Base-by-base conservation (phyloP, 1,139 yeast genomes). In the Debaryomycetaceae sp. region DNA sequence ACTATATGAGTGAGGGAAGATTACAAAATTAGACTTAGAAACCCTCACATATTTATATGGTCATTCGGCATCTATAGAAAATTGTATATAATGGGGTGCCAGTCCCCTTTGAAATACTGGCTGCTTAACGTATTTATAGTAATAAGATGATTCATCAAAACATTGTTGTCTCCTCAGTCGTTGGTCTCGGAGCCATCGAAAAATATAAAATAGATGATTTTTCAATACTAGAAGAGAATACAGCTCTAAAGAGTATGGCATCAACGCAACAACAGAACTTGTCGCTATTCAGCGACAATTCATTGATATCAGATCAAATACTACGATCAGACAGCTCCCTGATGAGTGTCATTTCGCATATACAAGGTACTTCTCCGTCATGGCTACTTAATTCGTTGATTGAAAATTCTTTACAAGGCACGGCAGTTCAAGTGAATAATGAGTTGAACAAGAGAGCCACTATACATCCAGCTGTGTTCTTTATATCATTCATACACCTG, bases 361-460 rank as follows among this genome's bases (percentile, higher is more conserved):
- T 74, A 1, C 79, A 76, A 48, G 85, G 87, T 0, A 84, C 89
- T 0, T 73, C 81, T 17, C 83, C 95, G 1, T 60, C 78, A 5
- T 87, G 95, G 95, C 65, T 87, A 33, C 58, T 79, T 6, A 75
- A 68, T 36, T 67, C 78, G 3, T 54, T 80, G 33, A 60, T 78
- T 7, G 82, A 78, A 53, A 74, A 67, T 48, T 58, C 74, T 11
- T 49, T 78, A 14, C 51, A 56, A 9, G 80, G 79, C 2, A 72
- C 75, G 3, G 72, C 78, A 8, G 58, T 57, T 20, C 55, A 63
- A 45, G 65, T 69, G 22, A 71, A 69, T 54, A 54, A 66, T 48
- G 71, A 75, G 51, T 53, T 69, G 40, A 52, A 50, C 13, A 54
- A 45, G 24, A 58, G 57, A 43, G 45, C 38, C 4, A 43, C 53